Evolutionary conservation across 1,284 basidiomycete genomes (phyloP).

Genomic region (Hemileia vastatrix): DNA sequence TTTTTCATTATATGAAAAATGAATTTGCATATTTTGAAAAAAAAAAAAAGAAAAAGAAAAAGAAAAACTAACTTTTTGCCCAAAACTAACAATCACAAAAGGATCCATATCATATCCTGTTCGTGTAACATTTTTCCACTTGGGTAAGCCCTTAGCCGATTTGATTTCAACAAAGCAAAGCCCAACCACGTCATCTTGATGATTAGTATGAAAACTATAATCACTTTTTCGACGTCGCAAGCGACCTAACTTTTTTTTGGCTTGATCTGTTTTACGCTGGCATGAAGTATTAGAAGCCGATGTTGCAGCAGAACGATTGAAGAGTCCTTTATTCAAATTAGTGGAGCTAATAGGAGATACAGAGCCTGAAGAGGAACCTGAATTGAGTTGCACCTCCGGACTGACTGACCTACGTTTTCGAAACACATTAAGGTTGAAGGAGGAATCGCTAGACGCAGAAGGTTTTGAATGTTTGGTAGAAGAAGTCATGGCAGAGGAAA

Average conservation of each 20-base stretch:
- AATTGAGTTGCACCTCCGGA: background rate
- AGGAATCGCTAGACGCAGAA: no score
- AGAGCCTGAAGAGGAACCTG: no score
- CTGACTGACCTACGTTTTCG: background rate
- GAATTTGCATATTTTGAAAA: conserved; percentile 44
- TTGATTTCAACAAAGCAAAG: conserved; percentile 76
- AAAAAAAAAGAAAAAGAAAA: conserved; percentile 62
- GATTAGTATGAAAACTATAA: conserved; percentile 59
- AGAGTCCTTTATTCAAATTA: background rate
- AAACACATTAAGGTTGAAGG: background rate
- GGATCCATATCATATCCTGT: conserved; percentile 95
- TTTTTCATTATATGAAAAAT: no score
- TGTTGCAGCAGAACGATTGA: no score
- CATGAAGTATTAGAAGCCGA: no score
- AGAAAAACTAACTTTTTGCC: conserved; percentile 92
- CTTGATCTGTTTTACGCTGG: no score
- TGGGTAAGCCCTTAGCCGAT: conserved; percentile 69
- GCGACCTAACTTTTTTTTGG: background rate
- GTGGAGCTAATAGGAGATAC: background rate
- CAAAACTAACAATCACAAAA: conserved; percentile 88
- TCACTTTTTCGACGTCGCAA: conserved; percentile 31
- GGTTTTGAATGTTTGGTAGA: no score
- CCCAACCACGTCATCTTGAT: conserved; percentile 67
- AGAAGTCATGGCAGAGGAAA: no score
- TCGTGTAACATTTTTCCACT: conserved; percentile 70